Conservation (phyloP, 164 flowering plant species). For the Umbellularia californica region DNA sequence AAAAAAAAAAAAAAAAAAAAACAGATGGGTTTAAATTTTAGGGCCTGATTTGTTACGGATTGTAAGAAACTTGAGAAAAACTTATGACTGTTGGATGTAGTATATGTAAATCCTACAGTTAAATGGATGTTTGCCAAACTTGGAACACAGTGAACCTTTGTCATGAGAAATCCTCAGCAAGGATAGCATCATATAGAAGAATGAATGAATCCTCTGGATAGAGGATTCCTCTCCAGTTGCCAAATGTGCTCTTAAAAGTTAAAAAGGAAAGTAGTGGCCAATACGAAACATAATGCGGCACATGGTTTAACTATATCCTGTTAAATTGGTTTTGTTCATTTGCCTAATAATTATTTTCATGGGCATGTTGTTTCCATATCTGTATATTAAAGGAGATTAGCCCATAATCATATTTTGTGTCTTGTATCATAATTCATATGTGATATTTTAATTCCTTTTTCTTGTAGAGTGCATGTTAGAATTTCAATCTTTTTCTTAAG, state of each 20-base stretch:
- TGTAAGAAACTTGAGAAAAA: no score
- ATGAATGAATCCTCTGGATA: no score
- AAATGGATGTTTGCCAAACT: not conserved
- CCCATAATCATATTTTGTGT: not conserved
- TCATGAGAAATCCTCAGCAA: not conserved
- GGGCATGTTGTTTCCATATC: no score
- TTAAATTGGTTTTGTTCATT: not conserved
- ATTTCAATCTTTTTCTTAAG: not conserved
- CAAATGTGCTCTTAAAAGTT: not conserved
- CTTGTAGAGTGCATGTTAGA: not conserved
- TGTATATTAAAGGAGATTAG: no score
- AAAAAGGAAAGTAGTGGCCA: not conserved
- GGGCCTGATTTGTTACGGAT: no score
- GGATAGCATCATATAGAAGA: not conserved
- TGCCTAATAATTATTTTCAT: not conserved
- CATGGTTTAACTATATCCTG: not conserved
- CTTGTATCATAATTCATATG: not conserved
- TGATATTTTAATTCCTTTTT: not conserved
- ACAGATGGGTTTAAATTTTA: no score
- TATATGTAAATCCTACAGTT: not conserved
- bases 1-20: no score
- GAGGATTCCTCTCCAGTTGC: no score
- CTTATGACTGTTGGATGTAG: no score
- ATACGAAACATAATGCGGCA: not conserved
- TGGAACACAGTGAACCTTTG: not conserved